phyloP scores from a whole-genome alignment of 2,329 filamentous ascomycete species.

The Diaporthe batatas region DNA sequence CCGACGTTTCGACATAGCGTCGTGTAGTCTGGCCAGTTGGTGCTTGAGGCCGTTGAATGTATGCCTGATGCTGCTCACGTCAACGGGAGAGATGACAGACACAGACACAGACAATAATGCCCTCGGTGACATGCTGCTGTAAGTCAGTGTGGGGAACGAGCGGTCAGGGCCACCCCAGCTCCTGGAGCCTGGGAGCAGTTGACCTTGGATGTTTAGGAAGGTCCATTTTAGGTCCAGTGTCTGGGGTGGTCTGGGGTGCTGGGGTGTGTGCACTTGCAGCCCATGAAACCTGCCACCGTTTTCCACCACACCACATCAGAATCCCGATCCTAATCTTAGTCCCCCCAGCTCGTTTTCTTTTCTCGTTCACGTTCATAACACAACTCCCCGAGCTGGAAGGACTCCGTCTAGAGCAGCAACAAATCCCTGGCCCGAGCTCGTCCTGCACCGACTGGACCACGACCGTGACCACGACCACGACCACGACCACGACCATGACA shows the following conservation, averaged over 20 bases:
- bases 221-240: conserved; percentile 10
- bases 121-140: too few relatives aligned
- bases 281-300: conserved; percentile 41
- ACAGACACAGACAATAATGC: too few relatives aligned
- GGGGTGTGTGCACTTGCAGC: conserved; percentile 13
- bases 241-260: not conserved
- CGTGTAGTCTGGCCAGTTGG: not conserved
- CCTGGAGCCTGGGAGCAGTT: not conserved
- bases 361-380: conserved; percentile 12
- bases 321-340: conserved; percentile 20
- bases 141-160: conserved; percentile 25
- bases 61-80: not conserved
- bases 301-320: conserved; percentile 36
- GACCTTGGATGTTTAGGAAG: not conserved
- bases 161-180: conserved; percentile 23
- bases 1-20: not conserved
- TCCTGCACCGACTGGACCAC: conserved; percentile 28
- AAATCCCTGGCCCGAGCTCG: conserved; percentile 25
- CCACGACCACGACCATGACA: conserved; percentile 39
- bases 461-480: not conserved
- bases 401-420: conserved; percentile 11
- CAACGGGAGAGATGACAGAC: not conserved
- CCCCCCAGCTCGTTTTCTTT: conserved; percentile 4
- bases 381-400: not conserved
- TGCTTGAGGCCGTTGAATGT: not conserved